Conservation (phyloP, 805 yeast species). For the Pichia nakasei region DNA sequence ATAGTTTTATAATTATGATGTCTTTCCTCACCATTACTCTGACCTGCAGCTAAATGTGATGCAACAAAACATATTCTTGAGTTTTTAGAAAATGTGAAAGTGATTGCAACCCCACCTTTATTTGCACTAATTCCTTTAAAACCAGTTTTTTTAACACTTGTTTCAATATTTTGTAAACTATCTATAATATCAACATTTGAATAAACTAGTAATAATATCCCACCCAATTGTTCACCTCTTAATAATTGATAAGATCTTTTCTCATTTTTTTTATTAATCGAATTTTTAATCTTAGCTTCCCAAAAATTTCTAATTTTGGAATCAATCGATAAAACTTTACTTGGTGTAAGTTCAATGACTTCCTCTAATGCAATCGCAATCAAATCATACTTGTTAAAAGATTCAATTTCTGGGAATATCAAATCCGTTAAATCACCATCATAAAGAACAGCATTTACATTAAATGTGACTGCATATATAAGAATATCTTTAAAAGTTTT, state of each 20-base stretch:
- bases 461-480: constrained; percentile 43
- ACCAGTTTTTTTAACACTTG: constrained; percentile 82
- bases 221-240: constrained; percentile 81
- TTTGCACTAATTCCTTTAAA: constrained; percentile 79
- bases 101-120: constrained; percentile 52
- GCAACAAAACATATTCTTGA: constrained; percentile 69
- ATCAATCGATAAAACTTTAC: constrained; percentile 76
- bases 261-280: constrained; percentile 32
- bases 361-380: constrained; percentile 85
- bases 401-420: constrained; percentile 35
- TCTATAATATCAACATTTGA: constrained; percentile 44
- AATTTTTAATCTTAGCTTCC: constrained; percentile 51
- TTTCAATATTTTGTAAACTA: constrained; percentile 53
- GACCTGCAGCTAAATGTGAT: constrained; percentile 92
- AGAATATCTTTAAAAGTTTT: constrained; percentile 32
- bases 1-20: constrained; percentile 81
- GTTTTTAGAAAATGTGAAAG: constrained; percentile 42
- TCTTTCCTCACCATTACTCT: constrained; percentile 69
- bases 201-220: constrained; percentile 65
- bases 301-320: constrained; percentile 49
- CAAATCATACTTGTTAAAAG: constrained; percentile 48
- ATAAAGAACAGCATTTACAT: constrained; percentile 42
- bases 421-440: constrained; percentile 36
- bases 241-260: constrained; percentile 35
- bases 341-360: constrained; percentile 73